Percentiles rank a stretch among this genome's conserved stretches.
Conservation (phyloP, 768 basidiomycete species). For the Hypholoma sublateritium region DNA sequence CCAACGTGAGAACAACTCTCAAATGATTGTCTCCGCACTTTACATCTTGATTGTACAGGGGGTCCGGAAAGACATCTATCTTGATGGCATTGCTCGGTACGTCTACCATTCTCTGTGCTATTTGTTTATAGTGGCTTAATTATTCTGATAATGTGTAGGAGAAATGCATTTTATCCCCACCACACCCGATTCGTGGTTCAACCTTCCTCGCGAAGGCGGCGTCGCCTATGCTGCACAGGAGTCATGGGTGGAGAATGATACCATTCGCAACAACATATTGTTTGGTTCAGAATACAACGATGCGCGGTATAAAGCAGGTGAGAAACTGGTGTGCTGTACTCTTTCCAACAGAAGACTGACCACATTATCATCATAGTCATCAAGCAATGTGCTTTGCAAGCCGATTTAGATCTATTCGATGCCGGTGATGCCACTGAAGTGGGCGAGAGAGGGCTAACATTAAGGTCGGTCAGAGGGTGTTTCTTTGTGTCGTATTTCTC, state of each 20-base stretch:
- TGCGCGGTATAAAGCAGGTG: conserved; percentile 53
- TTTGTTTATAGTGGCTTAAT: neutral
- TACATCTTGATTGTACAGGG: conserved; percentile 11
- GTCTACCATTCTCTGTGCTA: neutral
- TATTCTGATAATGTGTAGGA: conserved; percentile 49
- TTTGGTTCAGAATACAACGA: conserved; percentile 77
- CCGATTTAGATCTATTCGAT: conserved; percentile 61
- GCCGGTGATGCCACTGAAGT: conserved; percentile 65
- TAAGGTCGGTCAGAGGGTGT: conserved; percentile 23
- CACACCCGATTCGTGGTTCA: conserved; percentile 55
- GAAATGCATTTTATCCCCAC: conserved; percentile 62
- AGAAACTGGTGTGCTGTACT: neutral
- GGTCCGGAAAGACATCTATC: conserved; percentile 58
- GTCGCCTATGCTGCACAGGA: conserved; percentile 81
- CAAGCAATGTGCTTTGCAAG: conserved; percentile 66
- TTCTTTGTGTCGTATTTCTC: too few relatives aligned
- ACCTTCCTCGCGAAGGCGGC: conserved; percentile 62
- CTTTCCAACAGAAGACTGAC: neutral
- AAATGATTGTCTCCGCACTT: neutral
- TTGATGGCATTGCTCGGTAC: conserved; percentile 55
- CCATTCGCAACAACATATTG: conserved; percentile 75
- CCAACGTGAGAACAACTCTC: conserved; percentile 35
- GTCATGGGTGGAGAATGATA: conserved; percentile 79
- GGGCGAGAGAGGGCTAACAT: conserved; percentile 61
- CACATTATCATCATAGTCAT: conserved; percentile 37